Base-by-base conservation (phyloP, 208 protist species). In the Wallacemonas sp. region DNA sequence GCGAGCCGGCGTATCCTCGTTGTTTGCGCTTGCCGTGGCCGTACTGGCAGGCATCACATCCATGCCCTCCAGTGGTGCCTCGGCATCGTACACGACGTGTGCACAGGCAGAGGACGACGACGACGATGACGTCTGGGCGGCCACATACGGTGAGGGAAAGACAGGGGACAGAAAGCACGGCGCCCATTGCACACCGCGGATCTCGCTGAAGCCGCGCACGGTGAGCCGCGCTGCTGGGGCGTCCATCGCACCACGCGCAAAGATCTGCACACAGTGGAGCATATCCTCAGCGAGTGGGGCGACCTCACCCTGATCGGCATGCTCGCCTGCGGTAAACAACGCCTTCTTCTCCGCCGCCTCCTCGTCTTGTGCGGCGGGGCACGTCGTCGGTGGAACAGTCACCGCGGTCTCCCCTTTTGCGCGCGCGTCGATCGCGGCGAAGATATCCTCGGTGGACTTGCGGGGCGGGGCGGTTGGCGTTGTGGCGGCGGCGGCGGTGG, bases 221-320 rank as follows among this genome's bases (percentile, higher is more conserved):
- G 70, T 78, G 38, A 93, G 62, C 1, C 87, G 81, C 12, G 72
- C 81, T 1, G 79, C 83, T 2, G 87, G 66, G 46, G 86, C 85
- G 8, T 91, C 84, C 12, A 71, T 63, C 11, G 85, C 75, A 17
- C 73, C 79, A 34, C 90, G 82, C 14, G 58, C 77, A 79, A 92
- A 96, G 30, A 96, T 30, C 60, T 93, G 85, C 12, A 93, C 73
- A 61, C 90, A 92, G 64, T 96, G 83, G 14, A 87, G 24, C 85
- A 90, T 87, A 60, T 88, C 84, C 6, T 39, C 33, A 21, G 78
- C 69, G 32, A 24, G 52, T 14, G 17, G 30, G 54, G 5, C 36
- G n/a, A n/a, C n/a, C n/a, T n/a, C n/a, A n/a, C n/a, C n/a, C n/a
- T n/a, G n/a, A n/a, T n/a, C n/a, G n/a, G n/a, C n/a, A n/a, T n/a